Base-by-base conservation (phyloP, 1,284 basidiomycete species). In the Fomitopsis betulina region DNA sequence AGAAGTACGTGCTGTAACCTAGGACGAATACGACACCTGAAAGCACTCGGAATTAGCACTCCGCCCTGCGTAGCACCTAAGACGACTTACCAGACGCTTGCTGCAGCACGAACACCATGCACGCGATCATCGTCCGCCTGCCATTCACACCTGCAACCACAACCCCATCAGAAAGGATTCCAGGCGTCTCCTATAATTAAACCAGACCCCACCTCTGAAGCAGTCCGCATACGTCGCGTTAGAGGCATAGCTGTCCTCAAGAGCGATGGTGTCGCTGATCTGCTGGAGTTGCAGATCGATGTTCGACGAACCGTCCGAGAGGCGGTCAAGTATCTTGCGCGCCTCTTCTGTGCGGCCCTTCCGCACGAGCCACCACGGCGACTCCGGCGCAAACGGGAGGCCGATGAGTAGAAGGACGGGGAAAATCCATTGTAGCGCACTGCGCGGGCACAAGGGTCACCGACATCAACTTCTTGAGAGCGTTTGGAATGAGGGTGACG, bases 1-100 rank as follows among this genome's bases (percentile, higher is more conserved):
- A 59, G 58, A 59, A 59, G 58, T 59, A 59, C 21, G 58, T 59
- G 50, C 58, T 59, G 54, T 51, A 59, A n/a, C 58, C 58, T 17
- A 59, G 58, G 19, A 59, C 58, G 49, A 59, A 59, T 0, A 59
- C 58, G 21, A 59, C 58, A 39, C 58, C 55, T 57, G 38, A 23
- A 8, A 30, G 27, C 27, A 30, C 25, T 5, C 7, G 7, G 15
- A 21, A 5, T 47, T n/a, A 51, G 21, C 32, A 5, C 12, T 43
- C 17, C 8, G 15, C 32, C 32, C 6, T 10, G 15, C 19, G 12
- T 15, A n/a, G 9, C 17, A 43, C 6, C 13, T n/a, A 9, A 19
- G 15, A 12, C 35, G 9, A 27, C 51, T 35, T 12, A 57, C 51
- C 58, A 23, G 58, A 54, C 8, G 58, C 58, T 30, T 59, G 58